These are phyloP conservation scores for Omphalotus guepiniiformis DNA, from an alignment of 768 basidiomycete species.

Conservation along the genomic window DNA sequence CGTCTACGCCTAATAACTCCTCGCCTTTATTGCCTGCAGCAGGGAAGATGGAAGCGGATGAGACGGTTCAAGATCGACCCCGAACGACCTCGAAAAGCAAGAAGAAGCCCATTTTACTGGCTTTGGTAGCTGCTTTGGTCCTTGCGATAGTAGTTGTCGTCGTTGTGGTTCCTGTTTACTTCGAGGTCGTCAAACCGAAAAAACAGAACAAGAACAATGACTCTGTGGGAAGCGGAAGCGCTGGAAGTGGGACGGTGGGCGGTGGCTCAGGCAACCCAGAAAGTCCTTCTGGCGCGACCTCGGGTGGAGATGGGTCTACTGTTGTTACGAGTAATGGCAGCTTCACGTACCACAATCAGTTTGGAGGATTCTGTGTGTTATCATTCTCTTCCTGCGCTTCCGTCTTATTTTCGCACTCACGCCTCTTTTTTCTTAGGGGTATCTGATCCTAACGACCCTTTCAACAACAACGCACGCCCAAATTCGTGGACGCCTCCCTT, in stretches of 20 bases:
- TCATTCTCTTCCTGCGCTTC: constrained; percentile 7
- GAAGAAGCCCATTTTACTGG: constrained; percentile 15
- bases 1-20: constrained; percentile 16
- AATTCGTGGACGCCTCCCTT: constrained; percentile 82
- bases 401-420: constrained; percentile 10
- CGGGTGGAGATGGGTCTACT: constrained; percentile 68
- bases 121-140: constrained; percentile 30
- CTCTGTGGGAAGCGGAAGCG: constrained; percentile 8
- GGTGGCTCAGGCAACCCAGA: constrained; percentile 6
- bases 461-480: constrained; percentile 67
- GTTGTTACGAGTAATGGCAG: constrained; percentile 63
- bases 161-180: constrained; percentile 55
- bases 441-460: constrained; percentile 65
- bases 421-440: constrained; percentile 46
- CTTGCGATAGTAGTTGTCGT: constrained; percentile 39
- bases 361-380: constrained; percentile 69
- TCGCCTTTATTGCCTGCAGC: constrained; percentile 20
- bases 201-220: constrained; percentile 14
- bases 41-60: constrained; percentile 14
- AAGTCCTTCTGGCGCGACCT: constrained; percentile 6
- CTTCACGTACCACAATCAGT: constrained; percentile 74
- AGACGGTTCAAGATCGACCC: background rate
- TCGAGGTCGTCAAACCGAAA: constrained; percentile 46
- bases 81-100: constrained; percentile 6
- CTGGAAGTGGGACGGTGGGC: constrained; percentile 7